Evolutionary conservation across 805 yeast genomes (phyloP), one percentile per base, ranked within the genome.

Genomic region (Kregervanrija delftensis): DNA sequence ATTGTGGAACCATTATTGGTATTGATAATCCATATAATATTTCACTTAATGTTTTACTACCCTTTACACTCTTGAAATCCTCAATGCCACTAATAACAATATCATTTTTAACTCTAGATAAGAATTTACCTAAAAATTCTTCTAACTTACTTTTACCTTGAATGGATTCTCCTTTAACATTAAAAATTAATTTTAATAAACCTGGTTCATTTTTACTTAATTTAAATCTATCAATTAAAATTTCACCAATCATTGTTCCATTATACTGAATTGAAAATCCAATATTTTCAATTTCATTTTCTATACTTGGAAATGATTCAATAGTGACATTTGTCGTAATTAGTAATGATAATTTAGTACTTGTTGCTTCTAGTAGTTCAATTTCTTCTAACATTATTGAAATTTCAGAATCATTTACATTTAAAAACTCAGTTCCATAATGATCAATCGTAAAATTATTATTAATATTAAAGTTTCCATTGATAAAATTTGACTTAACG

Each of bases 61-160:
- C 66, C 12, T 45, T 38, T 16, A 63, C 37, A 1, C 32, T 12
- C 15, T 30, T 40, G 30, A 56, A 50, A 13, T 58, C 52, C 2
- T 46, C 22, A 33, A 61, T 58, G 2, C 72, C 69, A 11, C 30
- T 43, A 4, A 71, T 11, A 4, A 34, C 22, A 32, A 49, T 13
- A 50, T 57, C 5, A 70, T 45, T 4, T 30, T 34, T 1, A 17
- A 61, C 52, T 3, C 73, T 72, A 0, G 77, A 72, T 1, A 72
- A 54, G 37, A 61, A 65, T 4, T 57, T 55, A 32, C 76, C 69
- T 11, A 72, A 30, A 38, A 72, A 49, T 12, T 56, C 55, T 32
- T 69, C 70, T 11, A 70, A 47, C 44, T 52, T 49, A 8, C 22
- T 12, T 37, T 12, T 10, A 33, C 32, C 41, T 3, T 34, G 33